A percentile compares a stretch with the other conserved stretches of the same genome.
Evolutionary conservation across 257 asterid genomes (phyloP).

Genomic region (Fraxinus pennsylvanica): DNA sequence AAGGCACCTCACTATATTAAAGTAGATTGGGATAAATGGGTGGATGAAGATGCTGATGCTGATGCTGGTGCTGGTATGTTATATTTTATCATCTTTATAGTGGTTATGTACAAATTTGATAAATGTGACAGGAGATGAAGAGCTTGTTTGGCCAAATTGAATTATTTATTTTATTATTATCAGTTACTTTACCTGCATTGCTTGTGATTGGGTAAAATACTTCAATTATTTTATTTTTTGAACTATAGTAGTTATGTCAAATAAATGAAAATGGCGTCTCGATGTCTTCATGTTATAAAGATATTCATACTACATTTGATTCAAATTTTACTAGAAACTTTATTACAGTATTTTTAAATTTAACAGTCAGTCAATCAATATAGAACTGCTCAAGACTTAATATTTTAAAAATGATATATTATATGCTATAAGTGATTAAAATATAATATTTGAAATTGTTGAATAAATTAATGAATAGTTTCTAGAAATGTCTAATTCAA

Average conservation of each 20-base stretch:
- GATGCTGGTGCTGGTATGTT: constrained; percentile 69
- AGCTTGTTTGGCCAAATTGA: neutral
- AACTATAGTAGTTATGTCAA: neutral
- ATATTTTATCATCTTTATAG: neutral
- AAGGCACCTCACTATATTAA: constrained; percentile 89
- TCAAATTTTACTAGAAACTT: neutral
- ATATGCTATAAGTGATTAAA: neutral
- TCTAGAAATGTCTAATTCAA: neutral
- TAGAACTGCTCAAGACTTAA: neutral
- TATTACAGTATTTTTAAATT: neutral
- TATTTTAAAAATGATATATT: too few species aligned
- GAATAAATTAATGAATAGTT: neutral
- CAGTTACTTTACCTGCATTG: neutral
- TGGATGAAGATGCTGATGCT: constrained; percentile 80
- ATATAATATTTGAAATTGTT: neutral
- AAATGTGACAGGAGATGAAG: neutral
- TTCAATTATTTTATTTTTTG: neutral
- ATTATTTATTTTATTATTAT: neutral
- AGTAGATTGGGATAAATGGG: constrained; percentile 99
- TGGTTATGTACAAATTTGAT: neutral
- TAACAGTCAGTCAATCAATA: neutral
- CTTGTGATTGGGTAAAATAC: neutral
- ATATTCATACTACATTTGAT: neutral
- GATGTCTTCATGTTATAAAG: neutral
- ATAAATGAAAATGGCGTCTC: neutral